Base-by-base conservation (phyloP, 2,329 filamentous ascomycete genomes). In the Sclerotinia spermophila region DNA sequence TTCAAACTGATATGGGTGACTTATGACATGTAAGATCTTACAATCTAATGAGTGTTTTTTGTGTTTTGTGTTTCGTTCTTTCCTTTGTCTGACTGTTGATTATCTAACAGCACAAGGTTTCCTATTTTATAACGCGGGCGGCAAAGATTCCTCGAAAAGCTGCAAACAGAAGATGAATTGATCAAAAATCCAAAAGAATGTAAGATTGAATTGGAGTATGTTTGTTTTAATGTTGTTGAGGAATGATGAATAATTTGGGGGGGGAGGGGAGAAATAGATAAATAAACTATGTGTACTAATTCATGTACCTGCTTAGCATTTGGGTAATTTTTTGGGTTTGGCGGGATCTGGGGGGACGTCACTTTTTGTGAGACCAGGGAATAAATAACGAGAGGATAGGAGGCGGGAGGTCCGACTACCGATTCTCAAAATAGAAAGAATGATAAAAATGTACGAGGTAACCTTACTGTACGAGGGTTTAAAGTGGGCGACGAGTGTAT, bases 1-100 rank as follows among this genome's bases (percentile, higher is more conserved):
- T 56, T 70, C 60, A 44, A 64, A 59, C 19, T 61, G 48, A 67
- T 72, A 27, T 53, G 24, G 61, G 51, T 53, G 72, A 55, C 59
- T 51, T 62, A 66, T 71, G 69, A 72, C 73, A 75, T 73, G 62
- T 68, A 64, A 45, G 56, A 40, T 53, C 33, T 53, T 40, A 38
- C 15, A 17, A 51, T n/a, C n/a, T n/a, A n/a, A n/a, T n/a, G n/a
- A n/a, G n/a, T n/a, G n/a, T n/a, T n/a, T n/a, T n/a, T n/a, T n/a
- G 48, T 13, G 48, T 17, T 27, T n/a, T 51, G 45, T 21, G 33
- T 40, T 40, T 69, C 44, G 48, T 65, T 53, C 13, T 45, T 48
- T 69, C 48, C 68, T 58, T 64, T 69, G 60, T 48, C 27, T 21
- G 10, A 33, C 13, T 30, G 42, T 33, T 51, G 59, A 44, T 67